Evolutionary conservation across 164 flowering plant genomes (phyloP).

Genomic region (Sedum album): DNA sequence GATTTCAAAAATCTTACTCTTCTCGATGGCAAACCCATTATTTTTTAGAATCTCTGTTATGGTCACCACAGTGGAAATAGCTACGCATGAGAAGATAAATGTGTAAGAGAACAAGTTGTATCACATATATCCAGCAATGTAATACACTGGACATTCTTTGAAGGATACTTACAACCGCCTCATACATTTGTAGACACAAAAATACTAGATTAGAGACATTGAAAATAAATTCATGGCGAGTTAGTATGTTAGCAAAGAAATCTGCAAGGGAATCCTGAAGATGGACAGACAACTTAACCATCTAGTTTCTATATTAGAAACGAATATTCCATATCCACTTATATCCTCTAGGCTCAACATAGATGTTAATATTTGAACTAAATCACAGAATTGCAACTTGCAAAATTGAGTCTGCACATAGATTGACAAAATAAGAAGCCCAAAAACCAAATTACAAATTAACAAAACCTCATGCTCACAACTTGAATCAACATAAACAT

Average conservation of each 20-base stretch:
- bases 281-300: not conserved
- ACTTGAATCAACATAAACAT: not conserved
- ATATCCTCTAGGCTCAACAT: too few relatives aligned
- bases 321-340: too few relatives aligned
- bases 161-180: not conserved
- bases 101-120: not conserved
- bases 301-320: too few relatives aligned
- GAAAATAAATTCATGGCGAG: not conserved
- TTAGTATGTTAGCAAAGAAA: too few relatives aligned
- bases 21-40: conserved; percentile 35
- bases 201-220: not conserved
- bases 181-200: not conserved
- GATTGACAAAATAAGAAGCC: too few relatives aligned
- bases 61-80: conserved; percentile 31
- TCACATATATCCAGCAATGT: not conserved
- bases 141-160: not conserved
- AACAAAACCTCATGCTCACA: too few relatives aligned
- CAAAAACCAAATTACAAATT: not conserved
- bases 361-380: not conserved
- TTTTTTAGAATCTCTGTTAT: conserved; percentile 35
- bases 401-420: not conserved
- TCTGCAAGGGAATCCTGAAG: too few relatives aligned
- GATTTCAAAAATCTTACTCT: conserved; percentile 18
- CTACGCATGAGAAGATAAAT: conserved; percentile 11
- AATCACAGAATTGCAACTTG: not conserved